Percentiles rank a stretch among this genome's conserved stretches.
Conservation (phyloP, 495 filamentous ascomycete genomes). For the Haplographium delicatum region DNA sequence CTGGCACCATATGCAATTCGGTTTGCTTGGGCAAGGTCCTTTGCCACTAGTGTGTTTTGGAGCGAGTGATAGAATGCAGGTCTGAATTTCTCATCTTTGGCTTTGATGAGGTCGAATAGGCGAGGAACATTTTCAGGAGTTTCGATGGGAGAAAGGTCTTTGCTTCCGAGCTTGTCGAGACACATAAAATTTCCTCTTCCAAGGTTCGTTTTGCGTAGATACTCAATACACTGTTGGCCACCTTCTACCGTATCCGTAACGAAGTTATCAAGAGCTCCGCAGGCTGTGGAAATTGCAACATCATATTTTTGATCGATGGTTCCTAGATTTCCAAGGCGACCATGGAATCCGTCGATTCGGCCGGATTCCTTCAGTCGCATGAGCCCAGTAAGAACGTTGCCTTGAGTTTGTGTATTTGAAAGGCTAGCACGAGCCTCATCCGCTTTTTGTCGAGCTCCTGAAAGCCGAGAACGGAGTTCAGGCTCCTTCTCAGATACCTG, state of each 20-base stretch:
- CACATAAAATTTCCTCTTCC: constrained; percentile 97
- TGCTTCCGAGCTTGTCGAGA: constrained; percentile 73
- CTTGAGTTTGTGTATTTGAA: constrained; percentile 82
- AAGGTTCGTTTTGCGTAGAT: constrained; percentile 93
- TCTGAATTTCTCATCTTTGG: constrained; percentile 80
- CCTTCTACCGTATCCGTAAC: constrained; percentile 93
- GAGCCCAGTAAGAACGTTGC: constrained; percentile 83
- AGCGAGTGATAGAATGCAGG: constrained; percentile 92
- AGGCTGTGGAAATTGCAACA: constrained; percentile 94
- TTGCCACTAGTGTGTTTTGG: constrained; percentile 89
- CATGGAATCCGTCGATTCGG: constrained; percentile 93
- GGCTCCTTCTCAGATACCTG: constrained; percentile 73
- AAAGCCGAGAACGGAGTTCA: constrained; percentile 71
- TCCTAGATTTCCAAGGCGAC: constrained; percentile 91
- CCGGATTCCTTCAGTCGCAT: constrained; percentile 96
- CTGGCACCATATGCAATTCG: constrained; percentile 90
- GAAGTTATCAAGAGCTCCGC: constrained; percentile 84
- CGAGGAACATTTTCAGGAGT: constrained; percentile 91
- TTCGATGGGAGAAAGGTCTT: constrained; percentile 69
- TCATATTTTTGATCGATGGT: constrained; percentile 92
- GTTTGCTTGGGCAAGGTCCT: constrained; percentile 88
- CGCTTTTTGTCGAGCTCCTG: constrained; percentile 83
- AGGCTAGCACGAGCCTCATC: constrained; percentile 90
- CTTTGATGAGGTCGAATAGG: constrained; percentile 86
- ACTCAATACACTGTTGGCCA: constrained; percentile 95